phyloP scores from a whole-genome alignment of 441 rosid species.

The Bruguiera hainesii region DNA sequence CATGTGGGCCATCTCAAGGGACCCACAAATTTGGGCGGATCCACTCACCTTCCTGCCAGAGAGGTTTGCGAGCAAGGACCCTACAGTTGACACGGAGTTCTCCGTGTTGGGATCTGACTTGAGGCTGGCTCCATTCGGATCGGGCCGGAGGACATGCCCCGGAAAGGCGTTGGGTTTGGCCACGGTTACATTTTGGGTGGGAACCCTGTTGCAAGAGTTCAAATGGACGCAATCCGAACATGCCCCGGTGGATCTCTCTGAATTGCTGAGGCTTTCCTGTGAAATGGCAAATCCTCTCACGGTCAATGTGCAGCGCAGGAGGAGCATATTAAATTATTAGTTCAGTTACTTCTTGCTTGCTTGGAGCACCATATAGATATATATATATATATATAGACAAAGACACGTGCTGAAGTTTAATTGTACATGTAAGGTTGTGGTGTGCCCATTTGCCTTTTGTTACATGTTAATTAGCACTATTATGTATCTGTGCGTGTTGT shows the following conservation, averaged over 20 bases:
- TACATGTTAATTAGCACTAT: too few relatives aligned
- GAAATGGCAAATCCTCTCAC: conserved; percentile 54
- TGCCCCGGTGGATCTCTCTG: conserved; percentile 41
- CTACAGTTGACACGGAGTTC: conserved; percentile 28
- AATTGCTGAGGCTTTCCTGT: conserved; percentile 44
- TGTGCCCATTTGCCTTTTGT: too few relatives aligned
- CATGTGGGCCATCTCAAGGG: conserved; percentile 69
- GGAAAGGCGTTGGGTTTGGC: conserved; percentile 54
- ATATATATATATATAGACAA: too few relatives aligned
- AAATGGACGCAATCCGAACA: conserved; percentile 35
- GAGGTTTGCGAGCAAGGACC: conserved; percentile 32
- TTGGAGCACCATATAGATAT: not conserved
- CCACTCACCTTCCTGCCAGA: conserved; percentile 45
- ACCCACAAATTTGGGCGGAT: conserved; percentile 44
- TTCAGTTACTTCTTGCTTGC: too few relatives aligned
- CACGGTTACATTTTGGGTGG: conserved; percentile 48
- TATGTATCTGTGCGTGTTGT: too few relatives aligned
- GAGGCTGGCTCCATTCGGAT: conserved; percentile 62
- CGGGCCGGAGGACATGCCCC: conserved; percentile 57
- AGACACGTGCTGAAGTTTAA: too few relatives aligned
- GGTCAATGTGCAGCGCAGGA: conserved; percentile 33
- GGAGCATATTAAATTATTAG: not conserved
- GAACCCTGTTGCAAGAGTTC: conserved; percentile 42
- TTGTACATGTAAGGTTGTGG: too few relatives aligned
- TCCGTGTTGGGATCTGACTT: conserved; percentile 48